Evolutionary conservation across 2,329 filamentous ascomycete species (phyloP).

Genomic region (Fusarium staphyleae): DNA sequence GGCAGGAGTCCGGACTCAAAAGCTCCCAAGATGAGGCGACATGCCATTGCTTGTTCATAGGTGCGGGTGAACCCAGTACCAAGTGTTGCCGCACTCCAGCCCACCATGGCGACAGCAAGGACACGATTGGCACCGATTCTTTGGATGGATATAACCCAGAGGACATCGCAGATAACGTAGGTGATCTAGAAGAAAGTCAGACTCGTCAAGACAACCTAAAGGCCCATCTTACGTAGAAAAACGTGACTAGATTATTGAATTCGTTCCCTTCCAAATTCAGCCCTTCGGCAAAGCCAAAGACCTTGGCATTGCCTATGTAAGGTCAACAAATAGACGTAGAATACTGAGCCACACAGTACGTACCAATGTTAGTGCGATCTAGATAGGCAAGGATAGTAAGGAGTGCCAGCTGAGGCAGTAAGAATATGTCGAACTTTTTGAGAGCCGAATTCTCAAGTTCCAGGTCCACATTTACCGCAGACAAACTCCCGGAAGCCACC

Average conservation of each 20-base stretch:
- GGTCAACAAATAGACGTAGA: no score
- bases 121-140: constrained; percentile 38
- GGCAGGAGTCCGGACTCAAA: constrained; percentile 48
- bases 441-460: no score
- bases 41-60: constrained; percentile 39
- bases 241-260: constrained; percentile 44
- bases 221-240: no score
- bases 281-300: constrained; percentile 45
- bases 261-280: constrained; percentile 42
- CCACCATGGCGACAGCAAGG: constrained; percentile 43
- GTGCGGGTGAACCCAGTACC: constrained; percentile 44
- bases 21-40: constrained; percentile 45
- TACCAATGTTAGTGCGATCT: constrained; percentile 41
- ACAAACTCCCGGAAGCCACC: no score
- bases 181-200: no score
- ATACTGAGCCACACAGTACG: no score
- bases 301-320: constrained; percentile 48
- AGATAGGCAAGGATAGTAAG: constrained; percentile 39
- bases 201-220: no score
- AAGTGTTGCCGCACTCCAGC: constrained; percentile 45
- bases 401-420: constrained; percentile 41
- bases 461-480: no score
- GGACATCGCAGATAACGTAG: constrained; percentile 45
- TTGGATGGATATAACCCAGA: constrained; percentile 45
- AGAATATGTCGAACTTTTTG: constrained; percentile 42